Evolutionary conservation across 2,329 filamentous ascomycete species (phyloP).

Genomic region (Colletotrichum ledebouriae): DNA sequence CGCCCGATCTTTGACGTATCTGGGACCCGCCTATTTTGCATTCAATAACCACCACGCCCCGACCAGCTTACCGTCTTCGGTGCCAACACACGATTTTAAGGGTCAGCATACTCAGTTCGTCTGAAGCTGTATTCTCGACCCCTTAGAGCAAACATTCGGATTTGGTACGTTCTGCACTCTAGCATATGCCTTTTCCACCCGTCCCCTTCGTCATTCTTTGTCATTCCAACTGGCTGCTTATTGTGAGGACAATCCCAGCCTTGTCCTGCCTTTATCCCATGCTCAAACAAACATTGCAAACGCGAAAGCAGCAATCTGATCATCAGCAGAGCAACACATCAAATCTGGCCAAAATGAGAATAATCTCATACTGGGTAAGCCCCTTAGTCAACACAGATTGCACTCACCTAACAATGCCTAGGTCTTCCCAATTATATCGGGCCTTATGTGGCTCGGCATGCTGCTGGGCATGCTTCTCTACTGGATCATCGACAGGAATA

Average conservation of each 20-base stretch:
- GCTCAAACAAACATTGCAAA: no score
- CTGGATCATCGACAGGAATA: constrained; percentile 72
- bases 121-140: not conserved
- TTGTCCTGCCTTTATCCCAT: no score
- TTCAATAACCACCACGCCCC: constrained; percentile 26
- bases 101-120: not conserved
- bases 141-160: not conserved
- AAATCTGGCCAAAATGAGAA: constrained; percentile 40
- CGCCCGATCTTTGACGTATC: constrained; percentile 31
- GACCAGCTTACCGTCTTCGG: not conserved
- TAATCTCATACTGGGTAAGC: constrained; percentile 54
- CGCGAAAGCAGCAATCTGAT: constrained; percentile 1
- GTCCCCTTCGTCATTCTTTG: constrained; percentile 23
- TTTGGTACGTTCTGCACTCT: constrained; percentile 26
- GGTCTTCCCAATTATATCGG: constrained; percentile 79
- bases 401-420: constrained; percentile 44
- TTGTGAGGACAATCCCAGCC: no score
- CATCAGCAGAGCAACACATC: not conserved
- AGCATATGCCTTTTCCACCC: constrained; percentile 2
- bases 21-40: not conserved
- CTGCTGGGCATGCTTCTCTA: constrained; percentile 78
- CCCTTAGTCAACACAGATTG: not conserved
- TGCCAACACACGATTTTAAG: not conserved
- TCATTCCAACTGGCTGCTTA: constrained; percentile 7
- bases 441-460: constrained; percentile 74